Evolutionary conservation across 768 basidiomycete species (phyloP), one percentile per base, ranked within the genome.

Genomic region (Pulveroboletus sp.): DNA sequence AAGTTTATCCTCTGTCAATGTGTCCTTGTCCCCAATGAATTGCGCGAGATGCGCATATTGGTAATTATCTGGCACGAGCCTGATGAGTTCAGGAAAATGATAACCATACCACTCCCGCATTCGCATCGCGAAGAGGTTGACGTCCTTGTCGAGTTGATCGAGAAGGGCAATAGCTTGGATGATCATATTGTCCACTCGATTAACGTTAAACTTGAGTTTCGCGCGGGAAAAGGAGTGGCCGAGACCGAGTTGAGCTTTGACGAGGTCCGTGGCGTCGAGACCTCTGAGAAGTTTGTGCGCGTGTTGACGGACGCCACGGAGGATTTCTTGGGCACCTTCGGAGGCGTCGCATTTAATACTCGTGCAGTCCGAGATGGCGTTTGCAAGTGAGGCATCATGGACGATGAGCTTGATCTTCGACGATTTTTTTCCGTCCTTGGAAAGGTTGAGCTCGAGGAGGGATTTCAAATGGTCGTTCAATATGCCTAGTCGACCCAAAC

Each of bases 91-190:
- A 35, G 95, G 95, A 77, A 96, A 98, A 69, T 97, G 95, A 74
- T 94, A 97, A 7, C 95, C 95, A 69, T 98, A 98, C 95, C 95
- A 98, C 69, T 98, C 95, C 61, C 95, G 80, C 44, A 96, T 85
- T 31, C 95, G 89, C 95, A 98, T 98, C 17, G 93, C 88, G 69
- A 98, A 97, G 28, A 94, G 83, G 75, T 98, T 98, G 70, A 97
- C 93, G 69, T 98, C 95, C 77, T 97, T 98, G 80, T 98, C 95
- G 63, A 97, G 86, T 64, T 97, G 94, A 73, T 98, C 95, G 61
- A 96, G 89, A 50, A 97, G 85, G 5, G 94, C 90, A 66, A 98
- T 97, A 52, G 95, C 95, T 72, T 97, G 95, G 60, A 98, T 98
- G 72, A 98, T 97, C 95, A 98, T 98, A 78, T 98, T 96, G 73